Evolutionary conservation across 257 asterid genomes (phyloP).

Genomic region (Fraxinus anomala): DNA sequence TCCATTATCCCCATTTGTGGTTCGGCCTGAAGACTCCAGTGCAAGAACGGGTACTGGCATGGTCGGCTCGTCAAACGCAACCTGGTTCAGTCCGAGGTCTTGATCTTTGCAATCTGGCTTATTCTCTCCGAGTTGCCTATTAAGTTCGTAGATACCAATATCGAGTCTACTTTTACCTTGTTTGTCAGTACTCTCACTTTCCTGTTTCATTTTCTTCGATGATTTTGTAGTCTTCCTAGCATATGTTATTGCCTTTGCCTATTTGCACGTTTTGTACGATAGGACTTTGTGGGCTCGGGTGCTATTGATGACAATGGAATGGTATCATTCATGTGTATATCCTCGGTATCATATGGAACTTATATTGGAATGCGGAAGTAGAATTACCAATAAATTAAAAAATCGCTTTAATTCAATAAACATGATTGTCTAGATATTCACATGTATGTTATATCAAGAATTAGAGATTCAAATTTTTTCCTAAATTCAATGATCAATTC

Average conservation of each 20-base stretch:
- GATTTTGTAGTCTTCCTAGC: conserved; percentile 54
- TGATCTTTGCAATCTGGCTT: conserved; percentile 90
- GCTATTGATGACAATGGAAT: conserved; percentile 48
- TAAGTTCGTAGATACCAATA: conserved; percentile 35
- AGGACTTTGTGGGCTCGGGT: conserved; percentile 63
- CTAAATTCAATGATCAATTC: too few species aligned
- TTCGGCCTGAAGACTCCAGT: conserved; percentile 81
- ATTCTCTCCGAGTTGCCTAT: conserved; percentile 32
- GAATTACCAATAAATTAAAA: too few species aligned
- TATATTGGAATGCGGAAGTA: background rate
- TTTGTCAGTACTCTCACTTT: conserved; percentile 55
- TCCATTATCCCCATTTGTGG: conserved; percentile 99
- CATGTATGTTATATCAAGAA: too few species aligned
- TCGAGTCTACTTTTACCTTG: conserved; percentile 45
- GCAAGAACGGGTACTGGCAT: conserved; percentile 97
- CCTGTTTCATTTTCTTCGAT: conserved; percentile 57
- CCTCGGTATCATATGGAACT: conserved; percentile 45
- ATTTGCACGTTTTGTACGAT: conserved; percentile 61
- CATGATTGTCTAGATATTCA: too few species aligned
- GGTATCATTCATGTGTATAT: conserved; percentile 45
- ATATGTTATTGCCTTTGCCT: conserved; percentile 46
- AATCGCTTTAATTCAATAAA: too few species aligned
- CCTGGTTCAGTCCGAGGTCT: conserved; percentile 85
- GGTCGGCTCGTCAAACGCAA: conserved; percentile 80
- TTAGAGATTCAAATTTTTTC: too few species aligned